Percentiles rank a stretch among this genome's conserved stretches.
Evolutionary conservation across 129 eudicot species (phyloP).

Genomic region (Calendula officinalis): DNA sequence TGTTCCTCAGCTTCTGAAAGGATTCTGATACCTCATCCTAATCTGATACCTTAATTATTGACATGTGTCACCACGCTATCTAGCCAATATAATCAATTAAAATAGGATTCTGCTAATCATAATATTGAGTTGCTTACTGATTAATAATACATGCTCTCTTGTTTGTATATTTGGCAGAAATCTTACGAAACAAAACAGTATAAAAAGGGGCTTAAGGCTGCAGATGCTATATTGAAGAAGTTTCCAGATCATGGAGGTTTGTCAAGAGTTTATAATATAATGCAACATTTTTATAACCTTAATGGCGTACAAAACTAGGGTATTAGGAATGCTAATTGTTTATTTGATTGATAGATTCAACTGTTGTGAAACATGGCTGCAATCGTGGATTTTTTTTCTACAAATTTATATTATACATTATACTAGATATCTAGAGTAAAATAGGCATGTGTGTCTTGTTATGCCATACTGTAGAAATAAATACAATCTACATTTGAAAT

Average conservation of each 20-base stretch:
- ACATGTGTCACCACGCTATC: not conserved
- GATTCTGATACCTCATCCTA: not conserved
- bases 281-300: slow-evolving; percentile 1
- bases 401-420: not conserved
- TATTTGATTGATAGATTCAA: not conserved
- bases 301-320: not conserved
- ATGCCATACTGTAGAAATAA: slow-evolving; percentile 2
- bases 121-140: slow-evolving; percentile 8
- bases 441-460: not conserved
- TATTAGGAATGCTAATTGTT: slow-evolving; percentile 11
- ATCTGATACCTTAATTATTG: not conserved
- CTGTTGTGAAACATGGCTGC: slow-evolving; percentile 8
- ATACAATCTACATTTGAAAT: too few relatives aligned
- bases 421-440: not conserved
- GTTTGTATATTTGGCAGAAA: slow-evolving; percentile 57
- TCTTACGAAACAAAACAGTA: slow-evolving; percentile 96
- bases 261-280: slow-evolving; percentile 5
- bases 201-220: slow-evolving; percentile 96
- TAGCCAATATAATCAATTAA: not conserved
- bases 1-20: not conserved
- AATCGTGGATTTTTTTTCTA: not conserved
- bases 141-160: slow-evolving; percentile 14
- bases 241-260: slow-evolving; percentile 98
- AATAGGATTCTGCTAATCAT: slow-evolving; percentile 2
- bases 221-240: slow-evolving; percentile 88